Percentiles rank a stretch among this genome's conserved stretches.
Evolutionary conservation across 1,284 basidiomycete species (phyloP).

Genomic region (Abortiporus biennis): DNA sequence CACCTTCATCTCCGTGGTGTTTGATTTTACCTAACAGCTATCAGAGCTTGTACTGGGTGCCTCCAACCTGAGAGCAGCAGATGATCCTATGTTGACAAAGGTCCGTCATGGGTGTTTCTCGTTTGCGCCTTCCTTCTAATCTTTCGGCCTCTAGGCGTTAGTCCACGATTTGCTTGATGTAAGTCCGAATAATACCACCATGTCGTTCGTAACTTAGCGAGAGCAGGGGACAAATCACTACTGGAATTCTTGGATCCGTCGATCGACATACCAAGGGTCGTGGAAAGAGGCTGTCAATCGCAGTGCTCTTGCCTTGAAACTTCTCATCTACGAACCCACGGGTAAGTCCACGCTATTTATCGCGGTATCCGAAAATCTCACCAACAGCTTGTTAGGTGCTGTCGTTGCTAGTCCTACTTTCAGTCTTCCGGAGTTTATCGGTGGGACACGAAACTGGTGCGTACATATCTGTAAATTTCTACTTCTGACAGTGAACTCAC

Average conservation of each 20-base stretch:
- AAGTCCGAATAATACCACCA: constrained; percentile 9
- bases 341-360: constrained; percentile 30
- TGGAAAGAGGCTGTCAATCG: constrained; percentile 92
- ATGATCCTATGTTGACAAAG: constrained; percentile 61
- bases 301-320: constrained; percentile 80
- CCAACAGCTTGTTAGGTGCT: constrained; percentile 44
- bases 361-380: constrained; percentile 16
- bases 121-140: background rate
- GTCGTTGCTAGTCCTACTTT: constrained; percentile 93
- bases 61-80: constrained; percentile 41
- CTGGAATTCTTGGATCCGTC: constrained; percentile 83
- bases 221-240: constrained; percentile 72
- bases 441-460: constrained; percentile 82
- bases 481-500: too few relatives aligned
- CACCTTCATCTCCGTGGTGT: background rate
- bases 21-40: constrained; percentile 1
- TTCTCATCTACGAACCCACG: constrained; percentile 84
- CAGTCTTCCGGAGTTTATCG: constrained; percentile 86
- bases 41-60: constrained; percentile 42
- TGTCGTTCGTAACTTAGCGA: background rate
- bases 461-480: constrained; percentile 11
- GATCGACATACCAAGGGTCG: constrained; percentile 80
- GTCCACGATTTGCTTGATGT: constrained; percentile 50
- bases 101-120: constrained; percentile 25
- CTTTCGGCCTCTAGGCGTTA: constrained; percentile 34